Base-by-base conservation (phyloP, 2,329 filamentous ascomycete genomes). In the Exophiala xenobiotica region DNA sequence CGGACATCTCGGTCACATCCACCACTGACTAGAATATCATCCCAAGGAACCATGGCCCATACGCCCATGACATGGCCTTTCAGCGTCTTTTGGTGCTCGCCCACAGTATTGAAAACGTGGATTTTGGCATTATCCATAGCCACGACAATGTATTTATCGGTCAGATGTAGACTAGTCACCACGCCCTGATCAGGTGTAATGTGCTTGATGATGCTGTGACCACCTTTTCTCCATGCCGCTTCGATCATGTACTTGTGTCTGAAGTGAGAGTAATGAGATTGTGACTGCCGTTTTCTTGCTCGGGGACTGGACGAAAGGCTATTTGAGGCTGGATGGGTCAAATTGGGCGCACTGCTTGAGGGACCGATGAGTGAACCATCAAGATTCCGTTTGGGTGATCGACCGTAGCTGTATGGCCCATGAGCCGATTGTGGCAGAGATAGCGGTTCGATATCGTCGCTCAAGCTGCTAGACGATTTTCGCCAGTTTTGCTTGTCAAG, bases 31-130 rank as follows among this genome's bases (percentile, higher is more conserved):
- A 99, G 78, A 46, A 89, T 87, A 68, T 99, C 92, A 53, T 89
- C 92, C 88, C 91, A 96, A 5, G 93, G 93, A 19, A 99, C 90
- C 92, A 99, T 97, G 42, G 93, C 93, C 93, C 93, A 99, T 16
- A 99, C 93, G 33, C 93, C 93, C 93, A 99, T 99, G 38, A 97
- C 88, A 73, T 99, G 93, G 8, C 93, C 93, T 65, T 93, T 87
- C 22, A 99, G 74, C 2, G 90, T 96, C 67, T 90, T 89, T 63
- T 95, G 85, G 58, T 90, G 84, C 61, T 90, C 85, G 26, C 93
- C 93, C 60, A 93, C 83, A 0, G 90, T 91, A 68, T 97, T 89
- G 67, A 97, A 99, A 20, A 99, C 91, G 70, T 99, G 93, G 39
- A 99, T 99, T 75, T 95, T 95, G 29, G 93, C 92, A 70, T 97